Conservation (phyloP, 441 rosid genomes). For the Iberis amara region DNA sequence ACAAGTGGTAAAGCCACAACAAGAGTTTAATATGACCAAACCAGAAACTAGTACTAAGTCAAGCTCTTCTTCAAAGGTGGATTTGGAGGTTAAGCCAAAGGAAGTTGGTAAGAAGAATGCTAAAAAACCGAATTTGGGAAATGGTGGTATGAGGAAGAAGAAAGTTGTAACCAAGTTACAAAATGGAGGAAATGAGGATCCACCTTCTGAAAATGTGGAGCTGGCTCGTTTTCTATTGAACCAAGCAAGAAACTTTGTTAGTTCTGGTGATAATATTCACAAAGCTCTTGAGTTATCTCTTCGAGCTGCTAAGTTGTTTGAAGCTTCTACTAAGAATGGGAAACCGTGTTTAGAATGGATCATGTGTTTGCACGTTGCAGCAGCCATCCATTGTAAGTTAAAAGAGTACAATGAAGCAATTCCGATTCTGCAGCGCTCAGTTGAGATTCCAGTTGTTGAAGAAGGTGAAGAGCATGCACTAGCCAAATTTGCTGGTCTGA, state of each 20-base stretch:
- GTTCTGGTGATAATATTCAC: conserved; percentile 49
- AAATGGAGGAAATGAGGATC: conserved; percentile 33
- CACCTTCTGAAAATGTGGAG: conserved; percentile 45
- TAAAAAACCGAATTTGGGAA: conserved; percentile 42
- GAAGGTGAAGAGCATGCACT: conserved; percentile 60
- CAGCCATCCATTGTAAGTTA: conserved; percentile 54
- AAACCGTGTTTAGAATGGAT: conserved; percentile 51
- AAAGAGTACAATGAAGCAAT: conserved; percentile 55
- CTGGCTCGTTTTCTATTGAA: conserved; percentile 54
- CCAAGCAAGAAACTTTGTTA: conserved; percentile 58
- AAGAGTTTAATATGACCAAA: neutral
- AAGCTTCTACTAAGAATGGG: conserved; percentile 38
- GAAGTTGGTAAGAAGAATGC: conserved; percentile 33
- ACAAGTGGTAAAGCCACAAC: conserved; percentile 43
- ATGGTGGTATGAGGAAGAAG: conserved; percentile 34
- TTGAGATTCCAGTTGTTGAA: conserved; percentile 45
- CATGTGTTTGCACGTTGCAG: conserved; percentile 62
- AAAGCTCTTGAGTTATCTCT: conserved; percentile 61
- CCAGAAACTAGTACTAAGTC: conserved; percentile 24
- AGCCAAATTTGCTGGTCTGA: conserved; percentile 60
- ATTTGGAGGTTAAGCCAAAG: conserved; percentile 28
- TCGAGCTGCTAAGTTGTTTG: conserved; percentile 55
- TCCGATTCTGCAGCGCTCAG: conserved; percentile 48
- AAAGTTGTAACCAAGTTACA: conserved; percentile 33
- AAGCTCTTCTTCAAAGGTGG: conserved; percentile 41